phyloP scores from a whole-genome alignment of 345 rosid species.

The Lagerstroemia speciosa region DNA sequence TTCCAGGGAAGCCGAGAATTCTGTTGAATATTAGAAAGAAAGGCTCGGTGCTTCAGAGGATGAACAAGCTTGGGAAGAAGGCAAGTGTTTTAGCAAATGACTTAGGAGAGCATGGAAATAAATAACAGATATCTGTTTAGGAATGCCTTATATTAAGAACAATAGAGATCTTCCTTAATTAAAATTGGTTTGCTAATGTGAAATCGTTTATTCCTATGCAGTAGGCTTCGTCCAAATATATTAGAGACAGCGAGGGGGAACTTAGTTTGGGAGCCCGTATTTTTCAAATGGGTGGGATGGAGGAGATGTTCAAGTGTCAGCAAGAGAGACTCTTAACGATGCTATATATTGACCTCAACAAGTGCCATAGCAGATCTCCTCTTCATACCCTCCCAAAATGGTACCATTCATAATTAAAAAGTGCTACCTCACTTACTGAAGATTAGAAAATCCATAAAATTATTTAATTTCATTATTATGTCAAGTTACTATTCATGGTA shows the following conservation, averaged over 20 bases:
- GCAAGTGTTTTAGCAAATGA: conserved; percentile 16
- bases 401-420: too few species aligned
- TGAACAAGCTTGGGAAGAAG: conserved; percentile 9
- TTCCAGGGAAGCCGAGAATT: neutral
- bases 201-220: conserved; percentile 3
- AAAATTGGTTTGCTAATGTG: neutral
- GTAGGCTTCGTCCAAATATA: conserved; percentile 32
- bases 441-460: too few species aligned
- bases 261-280: conserved; percentile 37
- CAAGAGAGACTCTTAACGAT: conserved; percentile 36
- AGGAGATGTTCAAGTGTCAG: conserved; percentile 28
- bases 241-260: conserved; percentile 39
- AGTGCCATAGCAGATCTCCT: conserved; percentile 49
- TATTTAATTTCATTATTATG: too few species aligned
- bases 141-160: too few species aligned
- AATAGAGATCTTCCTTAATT: neutral
- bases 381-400: conserved; percentile 32
- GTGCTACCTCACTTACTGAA: too few species aligned
- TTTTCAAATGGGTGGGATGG: conserved; percentile 34
- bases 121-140: neutral
- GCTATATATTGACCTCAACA: conserved; percentile 37
- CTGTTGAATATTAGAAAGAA: neutral
- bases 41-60: conserved; percentile 13
- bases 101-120: conserved; percentile 16
- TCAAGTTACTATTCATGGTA: too few species aligned